Evolutionary conservation across 1,284 basidiomycete genomes (phyloP).

Genomic region (Apiotrichum laibachii): DNA sequence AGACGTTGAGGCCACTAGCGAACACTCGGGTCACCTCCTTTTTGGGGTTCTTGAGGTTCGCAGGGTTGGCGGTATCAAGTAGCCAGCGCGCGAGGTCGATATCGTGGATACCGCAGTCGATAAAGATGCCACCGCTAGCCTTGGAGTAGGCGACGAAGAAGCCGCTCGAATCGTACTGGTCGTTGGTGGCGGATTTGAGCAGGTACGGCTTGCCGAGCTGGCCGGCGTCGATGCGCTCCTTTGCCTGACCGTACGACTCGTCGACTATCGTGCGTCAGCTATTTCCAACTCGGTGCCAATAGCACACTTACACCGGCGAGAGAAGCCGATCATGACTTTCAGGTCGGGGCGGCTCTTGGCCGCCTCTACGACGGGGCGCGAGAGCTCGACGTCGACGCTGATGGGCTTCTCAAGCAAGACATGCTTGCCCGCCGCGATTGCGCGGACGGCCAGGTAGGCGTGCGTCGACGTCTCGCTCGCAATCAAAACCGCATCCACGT

Average conservation of each 20-base stretch:
- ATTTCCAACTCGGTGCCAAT: not conserved
- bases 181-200: constrained; percentile 33
- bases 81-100: constrained; percentile 34
- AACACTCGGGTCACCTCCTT: constrained; percentile 32
- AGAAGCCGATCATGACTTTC: constrained; percentile 40
- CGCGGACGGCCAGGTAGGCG: constrained; percentile 24
- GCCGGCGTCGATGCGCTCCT: constrained; percentile 23
- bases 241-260: constrained; percentile 29
- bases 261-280: constrained; percentile 27
- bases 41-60: constrained; percentile 4
- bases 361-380: constrained; percentile 29
- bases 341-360: constrained; percentile 26
- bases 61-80: constrained; percentile 14
- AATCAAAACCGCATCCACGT: constrained; percentile 30
- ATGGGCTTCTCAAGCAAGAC: constrained; percentile 45
- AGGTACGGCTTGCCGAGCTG: constrained; percentile 28
- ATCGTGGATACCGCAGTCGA: constrained; percentile 44
- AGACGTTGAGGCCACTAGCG: constrained; percentile 29
- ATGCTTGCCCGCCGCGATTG: constrained; percentile 31
- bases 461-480: constrained; percentile 29
- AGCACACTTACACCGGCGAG: constrained; percentile 31
- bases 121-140: constrained; percentile 34
- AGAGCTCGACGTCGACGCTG: constrained; percentile 30
- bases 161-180: constrained; percentile 34
- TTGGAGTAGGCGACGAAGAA: constrained; percentile 39